Percentiles rank a stretch among this genome's conserved stretches.
Conservation (phyloP, 2,329 filamentous ascomycete species). For the Xylariomycetidae sp. region DNA sequence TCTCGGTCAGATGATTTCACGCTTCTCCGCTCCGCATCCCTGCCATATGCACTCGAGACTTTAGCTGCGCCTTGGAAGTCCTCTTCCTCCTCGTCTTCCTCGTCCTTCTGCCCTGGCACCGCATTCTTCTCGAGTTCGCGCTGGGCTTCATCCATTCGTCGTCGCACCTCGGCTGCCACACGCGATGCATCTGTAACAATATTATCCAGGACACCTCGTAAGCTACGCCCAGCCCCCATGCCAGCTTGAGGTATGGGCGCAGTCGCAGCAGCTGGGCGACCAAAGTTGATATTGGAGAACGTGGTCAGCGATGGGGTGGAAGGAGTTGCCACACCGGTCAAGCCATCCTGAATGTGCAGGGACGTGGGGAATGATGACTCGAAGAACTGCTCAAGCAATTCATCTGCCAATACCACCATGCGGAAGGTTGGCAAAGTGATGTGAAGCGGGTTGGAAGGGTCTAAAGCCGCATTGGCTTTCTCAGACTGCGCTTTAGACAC, state of each 20-base stretch:
- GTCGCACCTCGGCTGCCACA: slow-evolving; percentile 84
- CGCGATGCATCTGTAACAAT: slow-evolving; percentile 97
- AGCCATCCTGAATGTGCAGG: slow-evolving; percentile 74
- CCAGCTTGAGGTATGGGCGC: slow-evolving; percentile 34
- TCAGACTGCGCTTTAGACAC: slow-evolving; percentile 63
- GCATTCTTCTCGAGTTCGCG: slow-evolving; percentile 82
- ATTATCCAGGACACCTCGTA: slow-evolving; percentile 90
- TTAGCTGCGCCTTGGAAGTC: slow-evolving; percentile 35
- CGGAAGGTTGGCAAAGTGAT: slow-evolving; percentile 97
- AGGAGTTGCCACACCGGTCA: slow-evolving; percentile 30
- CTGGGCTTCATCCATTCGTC: slow-evolving; percentile 93
- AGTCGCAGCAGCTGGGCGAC: slow-evolving; percentile 35
- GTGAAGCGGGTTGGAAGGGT: slow-evolving; percentile 87
- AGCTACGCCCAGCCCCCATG: slow-evolving; percentile 57
- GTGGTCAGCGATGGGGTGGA: slow-evolving; percentile 72
- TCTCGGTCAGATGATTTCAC: slow-evolving; percentile 64
- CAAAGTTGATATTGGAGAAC: slow-evolving; percentile 63
- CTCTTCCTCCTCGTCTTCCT: slow-evolving; percentile 65
- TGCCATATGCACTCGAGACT: slow-evolving; percentile 36
- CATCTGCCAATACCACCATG: slow-evolving; percentile 96
- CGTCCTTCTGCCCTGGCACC: slow-evolving; percentile 54
- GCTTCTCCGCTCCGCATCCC: slow-evolving; percentile 56
- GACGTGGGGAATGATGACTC: slow-evolving; percentile 91
- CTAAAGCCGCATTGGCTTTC: slow-evolving; percentile 81
- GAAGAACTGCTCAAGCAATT: slow-evolving; percentile 94